Conservation (phyloP, 1,284 basidiomycete species). For the Ustilago cynodontis region DNA sequence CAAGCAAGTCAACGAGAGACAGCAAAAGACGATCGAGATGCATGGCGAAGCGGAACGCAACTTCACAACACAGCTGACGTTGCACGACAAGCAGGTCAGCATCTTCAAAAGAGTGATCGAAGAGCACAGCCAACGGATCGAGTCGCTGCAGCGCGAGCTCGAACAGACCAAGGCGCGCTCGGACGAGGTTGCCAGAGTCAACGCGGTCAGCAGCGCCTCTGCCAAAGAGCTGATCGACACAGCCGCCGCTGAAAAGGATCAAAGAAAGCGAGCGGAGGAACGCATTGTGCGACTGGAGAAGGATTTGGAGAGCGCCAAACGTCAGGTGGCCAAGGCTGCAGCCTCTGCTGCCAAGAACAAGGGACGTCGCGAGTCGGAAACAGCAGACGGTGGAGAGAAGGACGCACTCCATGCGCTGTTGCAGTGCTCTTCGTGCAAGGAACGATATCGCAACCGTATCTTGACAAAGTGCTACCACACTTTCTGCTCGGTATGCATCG, state of each 20-base stretch:
- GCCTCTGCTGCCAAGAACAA: constrained; percentile 64
- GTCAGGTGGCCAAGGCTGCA: constrained; percentile 54
- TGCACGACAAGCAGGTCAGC: constrained; percentile 73
- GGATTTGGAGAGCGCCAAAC: constrained; percentile 55
- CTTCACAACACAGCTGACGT: constrained; percentile 76
- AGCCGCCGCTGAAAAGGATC: constrained; percentile 39
- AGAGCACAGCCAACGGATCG: constrained; percentile 57
- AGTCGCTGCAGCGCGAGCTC: constrained; percentile 67
- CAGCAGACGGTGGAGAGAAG: constrained; percentile 63
- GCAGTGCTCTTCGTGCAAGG: constrained; percentile 90
- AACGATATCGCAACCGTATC: constrained; percentile 85
- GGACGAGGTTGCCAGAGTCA: constrained; percentile 39
- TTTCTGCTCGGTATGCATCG: constrained; percentile 89
- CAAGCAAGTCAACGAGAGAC: constrained; percentile 79
- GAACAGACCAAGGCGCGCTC: constrained; percentile 54
- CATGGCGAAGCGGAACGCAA: constrained; percentile 78
- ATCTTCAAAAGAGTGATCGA: constrained; percentile 58
- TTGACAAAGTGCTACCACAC: constrained; percentile 96
- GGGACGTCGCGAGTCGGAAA: constrained; percentile 35
- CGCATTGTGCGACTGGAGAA: constrained; percentile 54
- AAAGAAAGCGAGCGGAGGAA: constrained; percentile 54
- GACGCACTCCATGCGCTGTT: constrained; percentile 82
- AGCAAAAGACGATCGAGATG: constrained; percentile 81
- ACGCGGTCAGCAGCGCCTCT: constrained; percentile 47
- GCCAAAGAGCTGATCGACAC: constrained; percentile 55